A percentile compares a stretch with the other conserved stretches of the same genome.
Evolutionary conservation across 495 filamentous ascomycete genomes (phyloP).

Genomic region (Aspergillus biplanus): DNA sequence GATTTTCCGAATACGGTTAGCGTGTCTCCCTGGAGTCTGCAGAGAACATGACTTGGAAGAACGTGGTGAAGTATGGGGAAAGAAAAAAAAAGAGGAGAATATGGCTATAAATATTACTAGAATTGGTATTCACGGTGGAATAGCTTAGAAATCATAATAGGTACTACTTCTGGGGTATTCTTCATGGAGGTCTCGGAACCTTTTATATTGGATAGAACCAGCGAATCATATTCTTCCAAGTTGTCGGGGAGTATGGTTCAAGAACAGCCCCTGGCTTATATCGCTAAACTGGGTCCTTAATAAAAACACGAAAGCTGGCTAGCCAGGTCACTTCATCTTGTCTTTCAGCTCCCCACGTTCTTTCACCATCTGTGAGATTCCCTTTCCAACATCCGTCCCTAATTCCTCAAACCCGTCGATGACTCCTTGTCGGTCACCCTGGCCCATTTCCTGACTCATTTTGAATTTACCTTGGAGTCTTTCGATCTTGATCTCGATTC

Average conservation of each 20-base stretch:
- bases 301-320: background rate
- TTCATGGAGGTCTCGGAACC: too few species aligned
- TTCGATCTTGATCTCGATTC: conserved; percentile 55
- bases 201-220: too few species aligned
- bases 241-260: background rate
- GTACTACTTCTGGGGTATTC: too few species aligned
- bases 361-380: conserved; percentile 49
- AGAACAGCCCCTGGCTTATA: background rate
- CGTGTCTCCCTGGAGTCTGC: background rate
- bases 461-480: conserved; percentile 58
- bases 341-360: conserved; percentile 35
- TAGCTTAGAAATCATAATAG: too few species aligned
- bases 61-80: too few species aligned
- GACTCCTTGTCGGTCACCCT: conserved; percentile 51
- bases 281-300: background rate
- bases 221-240: too few species aligned
- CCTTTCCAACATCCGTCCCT: conserved; percentile 41
- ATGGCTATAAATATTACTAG: too few species aligned
- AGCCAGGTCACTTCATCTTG: background rate
- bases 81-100: background rate
- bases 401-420: conserved; percentile 52
- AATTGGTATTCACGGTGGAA: too few species aligned
- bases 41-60: too few species aligned
- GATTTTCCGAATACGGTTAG: conserved; percentile 11
- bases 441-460: conserved; percentile 58